A percentile compares a stretch with the other conserved stretches of the same genome.
These are phyloP conservation scores for Euphrasia confusa DNA, from an alignment of 257 asterid species.

Conservation along the genomic window DNA sequence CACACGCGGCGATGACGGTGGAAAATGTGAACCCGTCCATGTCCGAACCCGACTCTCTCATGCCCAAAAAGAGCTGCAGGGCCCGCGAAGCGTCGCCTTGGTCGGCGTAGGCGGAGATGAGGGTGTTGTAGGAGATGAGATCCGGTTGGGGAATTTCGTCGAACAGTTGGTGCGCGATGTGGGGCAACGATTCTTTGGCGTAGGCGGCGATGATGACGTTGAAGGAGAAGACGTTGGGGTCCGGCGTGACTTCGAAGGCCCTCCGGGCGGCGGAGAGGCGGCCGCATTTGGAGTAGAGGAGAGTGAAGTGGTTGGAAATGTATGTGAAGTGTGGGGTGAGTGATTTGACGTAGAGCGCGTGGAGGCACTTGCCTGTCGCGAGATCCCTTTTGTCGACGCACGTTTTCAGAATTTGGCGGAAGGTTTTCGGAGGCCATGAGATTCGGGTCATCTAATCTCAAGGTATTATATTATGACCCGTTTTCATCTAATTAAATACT, in stretches of 20 bases:
- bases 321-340: constrained; percentile 48
- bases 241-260: constrained; percentile 40
- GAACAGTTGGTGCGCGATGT: constrained; percentile 53
- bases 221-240: constrained; percentile 71
- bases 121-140: constrained; percentile 70
- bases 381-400: constrained; percentile 55
- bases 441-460: constrained; percentile 40
- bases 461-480: too few species aligned
- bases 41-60: constrained; percentile 34
- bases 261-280: constrained; percentile 45
- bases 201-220: constrained; percentile 61
- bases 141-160: constrained; percentile 73
- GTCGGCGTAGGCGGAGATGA: constrained; percentile 72
- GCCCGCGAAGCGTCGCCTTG: constrained; percentile 37
- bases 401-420: constrained; percentile 47
- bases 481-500: too few species aligned
- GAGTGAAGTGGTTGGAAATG: constrained; percentile 72
- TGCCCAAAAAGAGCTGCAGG: constrained; percentile 33
- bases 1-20: constrained; percentile 44
- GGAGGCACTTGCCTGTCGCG: constrained; percentile 53
- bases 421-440: constrained; percentile 27
- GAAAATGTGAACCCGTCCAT: constrained; percentile 70
- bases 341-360: constrained; percentile 49
- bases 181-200: constrained; percentile 44
- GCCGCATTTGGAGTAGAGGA: constrained; percentile 73